phyloP scores from a whole-genome alignment of 1,139 yeast species.

The Yamadazyma kanchanaburiensis region DNA sequence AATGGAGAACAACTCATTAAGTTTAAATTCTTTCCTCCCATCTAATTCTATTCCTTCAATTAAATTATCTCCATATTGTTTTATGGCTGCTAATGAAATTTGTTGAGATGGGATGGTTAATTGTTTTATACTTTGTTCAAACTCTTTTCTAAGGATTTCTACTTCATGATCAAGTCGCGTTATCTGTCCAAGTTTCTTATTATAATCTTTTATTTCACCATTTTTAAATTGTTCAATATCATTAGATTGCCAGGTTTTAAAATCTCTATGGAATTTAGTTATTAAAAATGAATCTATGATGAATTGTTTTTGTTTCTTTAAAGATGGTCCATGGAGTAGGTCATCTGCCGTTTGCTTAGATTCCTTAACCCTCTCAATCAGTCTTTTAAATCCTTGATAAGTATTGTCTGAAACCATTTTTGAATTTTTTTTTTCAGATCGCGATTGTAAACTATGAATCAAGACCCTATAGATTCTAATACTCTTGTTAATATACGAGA shows the following conservation, averaged over 20 bases:
- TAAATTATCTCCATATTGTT: constrained; percentile 20
- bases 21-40: constrained; percentile 14
- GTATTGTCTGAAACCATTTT: no score
- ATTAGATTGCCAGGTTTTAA: constrained; percentile 28
- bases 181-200: constrained; percentile 28
- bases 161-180: constrained; percentile 25
- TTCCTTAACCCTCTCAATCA: neutral
- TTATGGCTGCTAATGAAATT: constrained; percentile 29
- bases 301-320: constrained; percentile 16
- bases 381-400: no score
- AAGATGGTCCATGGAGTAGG: neutral
- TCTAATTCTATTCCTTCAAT: constrained; percentile 13
- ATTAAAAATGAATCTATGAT: constrained; percentile 35
- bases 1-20: constrained; percentile 21
- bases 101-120: constrained; percentile 28
- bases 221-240: constrained; percentile 19
- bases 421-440: no score
- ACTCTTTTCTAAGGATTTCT: constrained; percentile 19
- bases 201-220: constrained; percentile 26
- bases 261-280: constrained; percentile 27
- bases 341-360: neutral
- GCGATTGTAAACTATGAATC: no score
- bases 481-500: no score
- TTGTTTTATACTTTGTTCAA: constrained; percentile 21
- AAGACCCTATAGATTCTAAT: no score